Base-by-base conservation (phyloP, 1,139 yeast species). In the Blastobotrys illinoisensis region DNA sequence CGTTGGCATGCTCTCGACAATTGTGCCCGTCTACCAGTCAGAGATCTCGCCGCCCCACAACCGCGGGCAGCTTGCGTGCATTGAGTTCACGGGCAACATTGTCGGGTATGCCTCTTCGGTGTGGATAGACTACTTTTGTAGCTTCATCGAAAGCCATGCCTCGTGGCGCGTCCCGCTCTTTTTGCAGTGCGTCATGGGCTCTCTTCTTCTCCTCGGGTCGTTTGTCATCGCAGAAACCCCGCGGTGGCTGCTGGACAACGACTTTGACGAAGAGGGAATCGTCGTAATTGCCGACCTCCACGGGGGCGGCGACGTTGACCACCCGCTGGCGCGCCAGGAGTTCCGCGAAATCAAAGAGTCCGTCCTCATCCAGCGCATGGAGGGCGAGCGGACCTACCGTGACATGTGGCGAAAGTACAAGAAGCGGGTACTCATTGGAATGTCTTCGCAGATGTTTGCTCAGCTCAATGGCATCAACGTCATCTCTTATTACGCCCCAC, bases 391-490 rank as follows among this genome's bases (percentile, higher is more conserved):
- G 56, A 80, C 88, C 1, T 87, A 88, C 68, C 68, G 77, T 5
- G 88, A 88, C 64, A 86, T 89, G 80, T 80, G 84, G 74, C 71
- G 76, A 53, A 71, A 80, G 54, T 90, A 90, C 72, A 82, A 84
- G 60, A 82, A 83, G 67, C 76, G 97, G 51, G 82, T 90, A n/a
- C 77, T 89, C 26, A 87, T 90, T 59, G 97, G 96, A 5, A 88
- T 95, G 82, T 84, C 90, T 40, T 85, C 96, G 1, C 95, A 87
- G 67, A 82, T 89, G 74, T 88, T 90, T 77, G 97, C 97, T 2
- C 98, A 90, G 70, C 75, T 90, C 67, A 88, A 89, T 66, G 98
- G 98, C 64, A 91, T 90, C 69, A 90, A 90, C 66, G 91, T 91
- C 57, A 88, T 91, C 54, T 85, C 95, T 1, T 91, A 90, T 73